Base-by-base conservation (phyloP, 2,329 filamentous ascomycete species). In the Dendryphion nanum region DNA sequence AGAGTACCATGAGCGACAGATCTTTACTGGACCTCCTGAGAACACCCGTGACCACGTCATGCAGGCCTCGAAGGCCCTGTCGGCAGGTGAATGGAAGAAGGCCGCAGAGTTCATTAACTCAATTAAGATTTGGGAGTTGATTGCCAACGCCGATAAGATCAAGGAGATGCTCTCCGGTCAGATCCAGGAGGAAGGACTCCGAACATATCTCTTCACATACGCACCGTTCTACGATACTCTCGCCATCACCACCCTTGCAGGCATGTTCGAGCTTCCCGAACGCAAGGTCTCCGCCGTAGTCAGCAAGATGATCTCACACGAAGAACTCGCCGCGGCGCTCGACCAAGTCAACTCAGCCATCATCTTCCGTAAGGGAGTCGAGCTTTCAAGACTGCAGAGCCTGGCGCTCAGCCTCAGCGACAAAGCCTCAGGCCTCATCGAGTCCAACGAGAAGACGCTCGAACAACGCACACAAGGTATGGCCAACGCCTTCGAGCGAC, bases 61-160 rank as follows among this genome's bases (percentile, higher is more conserved):
- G 88, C 94, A 97, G 75, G 91, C 90, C 12, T 95, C 93, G 44
- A 96, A 97, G 75, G 90, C 93, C 35, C 79, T 98, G 45, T 91
- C 93, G 20, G 90, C 89, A 15, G 93, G 94, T 52, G 93, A 98
- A 72, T 98, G 93, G 93, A 95, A 95, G 81, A 95, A 94, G 77
- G 85, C 90, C 13, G 90, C 85, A 16, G 79, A 86, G 46, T 93
- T 95, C 69, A 90, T 98, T 69, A 89, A 93, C 75, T 88, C 84
- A 62, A 98, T 98, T 75, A 98, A 96, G 82, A 98, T 98, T 67
- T 98, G 93, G 93, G 93, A 98, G 38, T 79, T 98, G 52, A 94
- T 98, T 81, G 86, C 90, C 41, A 85, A 93, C 68, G 80, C 86
- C 17, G 88, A 91, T 40, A 86, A 89, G 67, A 95, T 97, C 77